Conservation (phyloP, 1,284 basidiomycete species). For the Cryptococcus sp. region DNA sequence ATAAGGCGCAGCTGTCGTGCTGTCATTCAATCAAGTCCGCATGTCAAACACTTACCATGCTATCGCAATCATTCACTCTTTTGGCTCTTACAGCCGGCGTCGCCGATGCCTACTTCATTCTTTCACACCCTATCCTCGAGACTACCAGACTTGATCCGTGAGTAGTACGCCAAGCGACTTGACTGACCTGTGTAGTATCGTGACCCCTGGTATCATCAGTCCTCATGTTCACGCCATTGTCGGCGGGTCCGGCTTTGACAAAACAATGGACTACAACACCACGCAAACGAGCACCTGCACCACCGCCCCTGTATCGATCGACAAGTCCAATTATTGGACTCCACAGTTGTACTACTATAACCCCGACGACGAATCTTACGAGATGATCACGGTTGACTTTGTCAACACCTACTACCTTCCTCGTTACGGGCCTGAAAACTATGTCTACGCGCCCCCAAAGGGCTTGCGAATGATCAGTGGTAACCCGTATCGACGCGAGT, state of each 20-base stretch:
- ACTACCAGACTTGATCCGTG: slow-evolving; percentile 43
- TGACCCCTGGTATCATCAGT: slow-evolving; percentile 20
- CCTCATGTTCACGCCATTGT: slow-evolving; percentile 34
- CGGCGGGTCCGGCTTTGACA: slow-evolving; percentile 21
- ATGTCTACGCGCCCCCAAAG: slow-evolving; percentile 35
- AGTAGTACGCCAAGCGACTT: slow-evolving; percentile 11
- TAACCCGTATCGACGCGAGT: slow-evolving; percentile 34
- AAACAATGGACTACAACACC: slow-evolving; percentile 32
- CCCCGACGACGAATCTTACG: slow-evolving; percentile 13
- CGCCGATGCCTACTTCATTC: slow-evolving; percentile 39
- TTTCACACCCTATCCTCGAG: slow-evolving; percentile 33
- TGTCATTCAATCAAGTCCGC: too few species aligned
- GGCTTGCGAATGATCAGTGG: slow-evolving; percentile 39
- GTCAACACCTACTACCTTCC: slow-evolving; percentile 22
- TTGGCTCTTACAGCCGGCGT: too few species aligned
- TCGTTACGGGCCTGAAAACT: slow-evolving; percentile 15
- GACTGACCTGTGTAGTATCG: slow-evolving; percentile 19
- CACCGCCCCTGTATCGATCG: slow-evolving; percentile 26
- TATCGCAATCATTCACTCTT: too few species aligned
- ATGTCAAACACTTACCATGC: too few species aligned
- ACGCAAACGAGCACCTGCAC: slow-evolving; percentile 29
- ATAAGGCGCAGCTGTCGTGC: too few species aligned
- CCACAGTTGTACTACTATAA: slow-evolving; percentile 10
- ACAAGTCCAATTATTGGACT: slow-evolving; percentile 47
- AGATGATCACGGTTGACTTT: slow-evolving; percentile 12